Evolutionary conservation across 2,329 filamentous ascomycete species (phyloP).

Genomic region (Aspergillus eucalypticola): DNA sequence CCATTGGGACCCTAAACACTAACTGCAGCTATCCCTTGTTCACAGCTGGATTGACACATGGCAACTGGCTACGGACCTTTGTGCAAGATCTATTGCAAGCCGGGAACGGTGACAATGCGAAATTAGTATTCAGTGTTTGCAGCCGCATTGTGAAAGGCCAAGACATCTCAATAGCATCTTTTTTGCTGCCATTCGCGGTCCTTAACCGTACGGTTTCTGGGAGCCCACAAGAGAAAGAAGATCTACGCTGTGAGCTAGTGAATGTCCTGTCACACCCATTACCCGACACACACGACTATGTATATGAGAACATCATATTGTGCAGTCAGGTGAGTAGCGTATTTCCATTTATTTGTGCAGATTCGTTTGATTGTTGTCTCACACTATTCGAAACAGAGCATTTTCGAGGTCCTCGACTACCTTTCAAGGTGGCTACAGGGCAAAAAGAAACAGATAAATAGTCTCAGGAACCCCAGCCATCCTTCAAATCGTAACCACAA

Average conservation of each 20-base stretch:
- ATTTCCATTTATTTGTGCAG: background rate
- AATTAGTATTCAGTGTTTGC: constrained; percentile 77
- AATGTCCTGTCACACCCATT: constrained; percentile 68
- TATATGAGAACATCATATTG: constrained; percentile 74
- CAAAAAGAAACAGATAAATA: constrained; percentile 59
- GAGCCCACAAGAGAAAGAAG: constrained; percentile 61
- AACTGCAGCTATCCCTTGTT: constrained; percentile 77
- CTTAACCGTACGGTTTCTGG: constrained; percentile 80
- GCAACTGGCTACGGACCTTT: constrained; percentile 77
- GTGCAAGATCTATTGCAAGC: constrained; percentile 80
- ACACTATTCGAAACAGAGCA: constrained; percentile 57
- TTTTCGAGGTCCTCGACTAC: constrained; percentile 90
- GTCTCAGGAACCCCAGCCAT: constrained; percentile 28
- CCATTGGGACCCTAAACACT: constrained; percentile 56
- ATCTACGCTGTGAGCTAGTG: constrained; percentile 72
- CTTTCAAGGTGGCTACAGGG: constrained; percentile 85
- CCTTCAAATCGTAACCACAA: constrained; percentile 32
- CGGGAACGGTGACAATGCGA: constrained; percentile 71
- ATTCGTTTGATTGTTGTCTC: background rate
- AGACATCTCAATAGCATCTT: constrained; percentile 81
- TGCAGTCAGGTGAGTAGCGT: constrained; percentile 73
- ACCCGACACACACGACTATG: constrained; percentile 54
- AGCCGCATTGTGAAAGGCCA: constrained; percentile 81
- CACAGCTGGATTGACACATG: constrained; percentile 65
- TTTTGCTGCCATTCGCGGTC: constrained; percentile 83